These are phyloP conservation scores for Plasmodium vivax DNA, from an alignment of 169 alveolate species.

Conservation along the genomic window DNA sequence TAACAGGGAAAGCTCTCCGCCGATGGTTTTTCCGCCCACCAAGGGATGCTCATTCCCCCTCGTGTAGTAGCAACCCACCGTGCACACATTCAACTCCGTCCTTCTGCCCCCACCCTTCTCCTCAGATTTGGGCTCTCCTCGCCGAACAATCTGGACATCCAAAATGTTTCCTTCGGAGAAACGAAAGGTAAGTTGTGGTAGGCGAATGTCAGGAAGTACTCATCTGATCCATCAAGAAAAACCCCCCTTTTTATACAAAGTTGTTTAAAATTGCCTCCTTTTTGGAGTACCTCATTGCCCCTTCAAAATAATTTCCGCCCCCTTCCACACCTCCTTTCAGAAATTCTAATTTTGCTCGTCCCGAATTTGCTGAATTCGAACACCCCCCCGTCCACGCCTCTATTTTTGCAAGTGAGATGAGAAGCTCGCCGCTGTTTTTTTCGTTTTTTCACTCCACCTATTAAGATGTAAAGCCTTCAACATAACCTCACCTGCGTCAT, in stretches of 20 bases:
- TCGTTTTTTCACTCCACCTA: background rate
- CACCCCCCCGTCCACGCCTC: slow-evolving; percentile 77
- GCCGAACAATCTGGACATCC: slow-evolving; percentile 37
- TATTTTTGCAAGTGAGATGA: slow-evolving; percentile 66
- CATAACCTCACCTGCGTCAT: background rate
- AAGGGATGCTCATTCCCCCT: background rate
- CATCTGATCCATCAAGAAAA: background rate
- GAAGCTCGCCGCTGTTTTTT: background rate
- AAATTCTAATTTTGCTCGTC: slow-evolving; percentile 39
- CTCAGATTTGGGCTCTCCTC: slow-evolving; percentile 63
- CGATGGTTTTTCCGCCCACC: background rate
- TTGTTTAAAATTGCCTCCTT: background rate
- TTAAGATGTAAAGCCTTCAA: background rate
- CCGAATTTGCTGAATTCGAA: slow-evolving; percentile 76
- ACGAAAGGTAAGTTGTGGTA: slow-evolving; percentile 29
- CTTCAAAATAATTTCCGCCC: background rate
- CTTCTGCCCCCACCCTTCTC: background rate
- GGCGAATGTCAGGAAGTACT: background rate
- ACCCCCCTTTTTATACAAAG: background rate
- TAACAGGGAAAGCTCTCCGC: background rate
- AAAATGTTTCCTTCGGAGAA: slow-evolving; percentile 53
- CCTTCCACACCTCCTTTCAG: background rate
- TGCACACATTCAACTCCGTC: background rate
- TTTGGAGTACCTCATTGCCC: background rate
- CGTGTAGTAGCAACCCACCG: background rate